phyloP scores from a whole-genome alignment of 306 rosid species.

The Abrus pulchellus region DNA sequence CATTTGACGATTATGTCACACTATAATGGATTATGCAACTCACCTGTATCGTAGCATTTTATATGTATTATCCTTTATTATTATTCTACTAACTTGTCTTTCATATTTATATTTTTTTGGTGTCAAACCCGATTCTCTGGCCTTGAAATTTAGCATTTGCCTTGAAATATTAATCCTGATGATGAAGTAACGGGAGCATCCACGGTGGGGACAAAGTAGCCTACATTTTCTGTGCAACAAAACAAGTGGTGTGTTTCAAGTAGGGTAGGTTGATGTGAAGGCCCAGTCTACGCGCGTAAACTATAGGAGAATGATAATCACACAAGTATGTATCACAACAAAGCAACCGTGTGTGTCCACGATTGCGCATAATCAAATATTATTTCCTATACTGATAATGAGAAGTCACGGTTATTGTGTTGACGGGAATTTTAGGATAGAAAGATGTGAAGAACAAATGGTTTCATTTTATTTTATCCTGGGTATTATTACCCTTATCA shows the following conservation, averaged over 20 bases:
- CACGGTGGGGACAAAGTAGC: too few relatives aligned
- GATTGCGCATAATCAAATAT: not conserved
- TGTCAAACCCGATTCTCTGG: too few relatives aligned
- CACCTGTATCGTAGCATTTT: too few relatives aligned
- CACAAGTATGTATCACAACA: not conserved
- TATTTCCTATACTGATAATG: not conserved
- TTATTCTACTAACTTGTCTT: too few relatives aligned
- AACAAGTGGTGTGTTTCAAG: not conserved
- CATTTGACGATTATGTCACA: too few relatives aligned
- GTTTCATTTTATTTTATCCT: not conserved
- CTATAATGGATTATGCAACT: too few relatives aligned
- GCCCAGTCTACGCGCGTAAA: not conserved
- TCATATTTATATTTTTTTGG: too few relatives aligned
- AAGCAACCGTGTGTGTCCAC: not conserved
- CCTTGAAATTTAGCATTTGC: too few relatives aligned
- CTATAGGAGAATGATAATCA: conserved; percentile 4
- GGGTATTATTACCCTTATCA: not conserved
- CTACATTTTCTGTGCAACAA: not conserved
- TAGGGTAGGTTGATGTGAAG: conserved; percentile 1
- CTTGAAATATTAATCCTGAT: too few relatives aligned
- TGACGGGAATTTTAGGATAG: not conserved
- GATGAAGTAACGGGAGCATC: too few relatives aligned
- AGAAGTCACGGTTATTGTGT: conserved; percentile 8
- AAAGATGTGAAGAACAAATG: not conserved
- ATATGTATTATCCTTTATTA: too few relatives aligned